Percentiles rank a stretch among this genome's conserved stretches.
phyloP scores from a whole-genome alignment of 202 grass and related monocot genomes.

The Carex sylvatica region DNA sequence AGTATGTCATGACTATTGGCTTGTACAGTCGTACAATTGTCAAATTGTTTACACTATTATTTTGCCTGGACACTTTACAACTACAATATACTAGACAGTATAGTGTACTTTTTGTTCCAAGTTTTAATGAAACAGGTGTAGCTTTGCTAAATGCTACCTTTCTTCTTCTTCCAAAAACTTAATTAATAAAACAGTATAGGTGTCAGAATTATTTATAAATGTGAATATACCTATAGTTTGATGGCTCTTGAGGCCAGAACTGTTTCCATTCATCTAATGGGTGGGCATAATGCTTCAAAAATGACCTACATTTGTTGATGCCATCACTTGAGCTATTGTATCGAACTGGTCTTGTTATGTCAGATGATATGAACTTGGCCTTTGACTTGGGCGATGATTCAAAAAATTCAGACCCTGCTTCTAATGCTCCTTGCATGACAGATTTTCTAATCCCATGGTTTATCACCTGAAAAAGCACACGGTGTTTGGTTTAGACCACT shows the following conservation, averaged over 20 bases:
- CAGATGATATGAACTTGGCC: slow-evolving; percentile 42
- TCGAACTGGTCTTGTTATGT: slow-evolving; percentile 45
- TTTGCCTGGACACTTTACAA: background rate
- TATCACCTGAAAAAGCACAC: slow-evolving; percentile 41
- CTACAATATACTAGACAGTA: background rate
- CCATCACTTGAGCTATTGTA: slow-evolving; percentile 44
- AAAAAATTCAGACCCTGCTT: slow-evolving; percentile 60
- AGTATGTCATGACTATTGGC: background rate
- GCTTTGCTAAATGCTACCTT: background rate
- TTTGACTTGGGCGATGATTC: slow-evolving; percentile 37
- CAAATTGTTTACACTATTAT: background rate
- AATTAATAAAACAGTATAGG: background rate
- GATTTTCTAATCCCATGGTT: slow-evolving; percentile 60
- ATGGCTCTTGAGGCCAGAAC: slow-evolving; percentile 50
- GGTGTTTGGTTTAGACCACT: background rate
- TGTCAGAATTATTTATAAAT: slow-evolving; percentile 2
- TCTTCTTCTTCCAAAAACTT: background rate
- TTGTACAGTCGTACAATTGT: background rate
- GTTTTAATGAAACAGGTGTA: background rate
- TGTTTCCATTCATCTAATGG: slow-evolving; percentile 51
- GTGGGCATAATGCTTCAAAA: slow-evolving; percentile 79
- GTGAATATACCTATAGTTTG: slow-evolving; percentile 54
- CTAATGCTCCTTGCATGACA: slow-evolving; percentile 43
- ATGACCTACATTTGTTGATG: slow-evolving; percentile 39
- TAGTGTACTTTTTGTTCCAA: background rate